Conservation (phyloP, 2,329 filamentous ascomycete genomes). For the Phyllosticta paracitricarpa region DNA sequence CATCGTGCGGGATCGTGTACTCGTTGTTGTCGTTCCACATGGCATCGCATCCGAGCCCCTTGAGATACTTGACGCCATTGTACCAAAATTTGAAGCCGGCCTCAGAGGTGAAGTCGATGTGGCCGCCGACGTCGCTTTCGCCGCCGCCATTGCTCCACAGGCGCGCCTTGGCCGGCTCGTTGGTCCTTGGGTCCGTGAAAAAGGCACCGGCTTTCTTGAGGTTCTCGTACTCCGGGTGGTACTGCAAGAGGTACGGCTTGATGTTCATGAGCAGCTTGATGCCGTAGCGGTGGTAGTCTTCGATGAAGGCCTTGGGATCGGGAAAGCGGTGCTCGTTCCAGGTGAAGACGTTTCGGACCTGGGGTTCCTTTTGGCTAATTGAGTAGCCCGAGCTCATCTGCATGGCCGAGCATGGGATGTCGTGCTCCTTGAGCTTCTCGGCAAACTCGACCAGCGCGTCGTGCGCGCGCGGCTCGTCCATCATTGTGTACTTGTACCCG, state of each 20-base stretch:
- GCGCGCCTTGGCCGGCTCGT: conserved; percentile 45
- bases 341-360: conserved; percentile 60
- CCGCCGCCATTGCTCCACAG: conserved; percentile 66
- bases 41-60: conserved; percentile 55
- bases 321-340: conserved; percentile 65
- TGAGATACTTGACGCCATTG: conserved; percentile 53
- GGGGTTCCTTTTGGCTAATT: conserved; percentile 54
- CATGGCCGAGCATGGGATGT: conserved; percentile 60
- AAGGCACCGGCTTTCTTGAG: conserved; percentile 50
- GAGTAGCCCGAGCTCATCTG: conserved; percentile 68
- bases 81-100: conserved; percentile 64
- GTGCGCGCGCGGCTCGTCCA: conserved; percentile 44
- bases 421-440: conserved; percentile 50
- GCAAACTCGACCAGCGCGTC: conserved; percentile 53
- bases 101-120: conserved; percentile 63
- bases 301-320: conserved; percentile 53
- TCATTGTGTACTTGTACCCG: conserved; percentile 52
- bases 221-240: conserved; percentile 55
- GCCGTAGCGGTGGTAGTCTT: conserved; percentile 51
- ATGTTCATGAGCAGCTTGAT: conserved; percentile 62
- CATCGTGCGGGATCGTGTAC: conserved; percentile 56
- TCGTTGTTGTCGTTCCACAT: conserved; percentile 79
- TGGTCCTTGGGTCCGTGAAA: conserved; percentile 47
- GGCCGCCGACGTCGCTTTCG: conserved; percentile 58
- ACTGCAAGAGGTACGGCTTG: conserved; percentile 60